Evolutionary conservation across 352 stramenopile species (phyloP), one percentile per base, ranked within the genome.

Genomic region (Globisporangium emineosum): DNA sequence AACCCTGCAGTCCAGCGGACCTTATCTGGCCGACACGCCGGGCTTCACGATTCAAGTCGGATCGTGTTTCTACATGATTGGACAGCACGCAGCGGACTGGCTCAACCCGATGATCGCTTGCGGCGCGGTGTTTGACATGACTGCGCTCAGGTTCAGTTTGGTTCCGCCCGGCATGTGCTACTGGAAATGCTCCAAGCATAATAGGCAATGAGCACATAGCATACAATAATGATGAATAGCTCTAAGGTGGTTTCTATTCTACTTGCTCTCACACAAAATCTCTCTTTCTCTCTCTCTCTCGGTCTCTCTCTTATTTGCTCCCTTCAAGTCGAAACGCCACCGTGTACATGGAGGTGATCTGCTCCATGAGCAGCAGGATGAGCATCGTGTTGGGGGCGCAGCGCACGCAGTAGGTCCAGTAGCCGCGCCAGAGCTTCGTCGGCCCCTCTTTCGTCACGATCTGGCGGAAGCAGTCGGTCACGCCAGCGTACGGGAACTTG

Each of bases 351-450:
- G 77, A 81, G 68, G 98, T 98, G 63, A 96, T 86, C 69, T 97
- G 88, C 70, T 99, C 97, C 64, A 99, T 97, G 3, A 97, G 97
- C 47, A 99, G 78, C 63, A 99, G 82, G 70, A 99, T 98, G 73
- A 99, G 99, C 97, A 99, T 99, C 21, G 97, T 96, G 83, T 99
- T 98, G 19, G 97, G 97, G 32, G 97, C 97, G 73, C 97, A 99
- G 66, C 97, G 89, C 62, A 89, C 94, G 82, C 99, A 99, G 77
- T 99, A 99, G 1, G 97, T 98, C 69, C 86, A 95, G 81, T 99
- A 99, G 25, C 97, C 97, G 57, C 83, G 95, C 88, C 97, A 99
- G 49, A 99, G 97, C 67, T 97, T 96, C 15, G 83, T 71, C 10
- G 94, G 83, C 12, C 97, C 97, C 73, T 99, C 97, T 66, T 96